A percentile compares a stretch with the other conserved stretches of the same genome.
These are phyloP conservation scores for Chlamydomonas schloesseri DNA, from an alignment of 139 green algal genomes.

Conservation along the genomic window DNA sequence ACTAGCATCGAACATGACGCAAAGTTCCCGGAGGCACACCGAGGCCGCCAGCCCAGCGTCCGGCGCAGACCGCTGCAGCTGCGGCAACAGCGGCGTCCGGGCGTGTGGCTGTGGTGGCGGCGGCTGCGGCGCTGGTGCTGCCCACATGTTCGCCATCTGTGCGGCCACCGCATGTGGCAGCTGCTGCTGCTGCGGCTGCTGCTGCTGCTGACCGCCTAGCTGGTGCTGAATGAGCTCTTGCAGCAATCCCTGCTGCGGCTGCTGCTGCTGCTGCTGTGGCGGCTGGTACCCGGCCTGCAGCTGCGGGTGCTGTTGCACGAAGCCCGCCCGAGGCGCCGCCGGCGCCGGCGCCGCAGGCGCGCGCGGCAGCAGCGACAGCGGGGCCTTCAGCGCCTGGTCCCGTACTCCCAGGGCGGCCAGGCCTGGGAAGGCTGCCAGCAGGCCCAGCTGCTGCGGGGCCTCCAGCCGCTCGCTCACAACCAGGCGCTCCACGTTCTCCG, in stretches of 20 bases:
- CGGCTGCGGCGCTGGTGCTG: background rate
- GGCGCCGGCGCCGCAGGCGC: background rate
- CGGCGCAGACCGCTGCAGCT: too few relatives aligned
- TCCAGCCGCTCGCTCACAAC: constrained; percentile 7
- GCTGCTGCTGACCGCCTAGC: background rate
- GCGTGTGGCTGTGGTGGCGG: background rate
- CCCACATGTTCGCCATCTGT: background rate
- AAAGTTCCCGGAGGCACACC: constrained; percentile 28
- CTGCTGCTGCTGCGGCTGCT: background rate
- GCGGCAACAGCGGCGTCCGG: too few relatives aligned
- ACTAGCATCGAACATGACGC: background rate
- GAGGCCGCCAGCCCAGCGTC: background rate
- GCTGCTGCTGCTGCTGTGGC: background rate
- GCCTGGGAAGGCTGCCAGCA: constrained; percentile 2
- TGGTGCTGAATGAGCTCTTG: constrained; percentile 23
- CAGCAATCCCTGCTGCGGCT: background rate
- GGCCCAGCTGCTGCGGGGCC: background rate
- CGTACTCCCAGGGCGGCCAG: constrained; percentile 16
- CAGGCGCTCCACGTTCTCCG: constrained; percentile 5
- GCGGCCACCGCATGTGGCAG: background rate
- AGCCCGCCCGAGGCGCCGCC: background rate
- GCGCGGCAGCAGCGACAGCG: constrained; percentile 8
- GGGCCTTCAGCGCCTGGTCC: background rate
- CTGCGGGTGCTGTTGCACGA: too few relatives aligned
- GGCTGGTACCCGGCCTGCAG: background rate